Evolutionary conservation across 768 basidiomycete genomes (phyloP).

Genomic region (Chlorophyllum brunneum): DNA sequence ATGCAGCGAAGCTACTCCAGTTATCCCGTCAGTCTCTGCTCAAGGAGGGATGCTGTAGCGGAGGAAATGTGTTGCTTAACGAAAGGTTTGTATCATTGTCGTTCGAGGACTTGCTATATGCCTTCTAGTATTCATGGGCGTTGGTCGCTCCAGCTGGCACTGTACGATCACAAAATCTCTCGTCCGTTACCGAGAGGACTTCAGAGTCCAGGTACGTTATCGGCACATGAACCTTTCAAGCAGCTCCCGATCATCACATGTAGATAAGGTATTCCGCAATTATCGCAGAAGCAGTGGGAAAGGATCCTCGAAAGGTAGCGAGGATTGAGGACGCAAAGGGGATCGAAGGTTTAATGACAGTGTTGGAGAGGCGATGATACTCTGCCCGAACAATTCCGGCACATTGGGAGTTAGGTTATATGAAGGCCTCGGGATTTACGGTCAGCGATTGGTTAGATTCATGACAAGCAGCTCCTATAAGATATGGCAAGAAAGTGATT

Average conservation of each 20-base stretch:
- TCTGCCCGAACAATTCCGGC: too few relatives aligned
- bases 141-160: too few relatives aligned
- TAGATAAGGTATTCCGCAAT: neutral
- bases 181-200: neutral
- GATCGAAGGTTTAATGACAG: conserved; percentile 76
- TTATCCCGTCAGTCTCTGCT: conserved; percentile 15
- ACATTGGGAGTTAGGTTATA: neutral
- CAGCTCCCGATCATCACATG: neutral
- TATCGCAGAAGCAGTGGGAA: neutral
- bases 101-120: too few relatives aligned
- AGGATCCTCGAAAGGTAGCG: conserved; percentile 60
- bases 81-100: conserved; percentile 14
- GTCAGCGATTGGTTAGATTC: neutral
- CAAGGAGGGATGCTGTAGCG: conserved; percentile 8
- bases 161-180: conserved; percentile 1
- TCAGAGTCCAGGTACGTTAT: conserved; percentile 3
- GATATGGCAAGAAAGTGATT: too few relatives aligned
- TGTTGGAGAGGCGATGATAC: conserved; percentile 37
- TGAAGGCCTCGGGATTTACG: neutral
- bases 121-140: too few relatives aligned
- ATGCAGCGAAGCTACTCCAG: conserved; percentile 12
- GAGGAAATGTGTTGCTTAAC: conserved; percentile 14
- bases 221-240: neutral
- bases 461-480: too few relatives aligned
- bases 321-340: conserved; percentile 55